Evolutionary conservation across 1,284 basidiomycete species (phyloP).

Genomic region (Cutaneotrichosporon dermatis): DNA sequence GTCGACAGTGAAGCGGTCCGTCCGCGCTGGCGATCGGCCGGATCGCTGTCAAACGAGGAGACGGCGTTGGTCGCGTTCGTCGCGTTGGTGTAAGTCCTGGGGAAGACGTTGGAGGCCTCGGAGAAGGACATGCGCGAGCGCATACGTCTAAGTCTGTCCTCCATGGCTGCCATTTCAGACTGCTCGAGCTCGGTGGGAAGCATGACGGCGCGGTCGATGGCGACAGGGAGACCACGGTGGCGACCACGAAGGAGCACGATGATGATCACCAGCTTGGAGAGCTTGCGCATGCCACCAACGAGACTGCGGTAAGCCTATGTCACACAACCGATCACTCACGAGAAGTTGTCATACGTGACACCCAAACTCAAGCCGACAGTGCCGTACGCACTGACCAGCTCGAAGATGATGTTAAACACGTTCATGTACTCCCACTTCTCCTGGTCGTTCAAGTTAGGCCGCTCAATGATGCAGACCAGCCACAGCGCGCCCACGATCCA

Average conservation of each 20-base stretch:
- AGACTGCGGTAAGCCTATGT: conserved; percentile 9
- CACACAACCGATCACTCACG: conserved; percentile 9
- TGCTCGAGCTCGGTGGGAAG: conserved; percentile 44
- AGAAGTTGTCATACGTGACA: conserved; percentile 55
- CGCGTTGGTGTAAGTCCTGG: conserved; percentile 9
- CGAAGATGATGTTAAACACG: conserved; percentile 62
- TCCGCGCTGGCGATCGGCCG: background rate
- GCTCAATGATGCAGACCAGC: conserved; percentile 81
- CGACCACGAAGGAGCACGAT: conserved; percentile 43
- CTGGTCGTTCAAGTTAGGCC: conserved; percentile 57
- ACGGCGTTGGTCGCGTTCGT: background rate
- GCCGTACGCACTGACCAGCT: conserved; percentile 77
- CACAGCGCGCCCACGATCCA: conserved; percentile 75
- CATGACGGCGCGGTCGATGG: conserved; percentile 50
- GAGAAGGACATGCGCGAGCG: conserved; percentile 8
- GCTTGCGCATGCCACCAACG: conserved; percentile 33
- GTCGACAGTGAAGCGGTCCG: background rate
- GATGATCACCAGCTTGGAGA: conserved; percentile 42
- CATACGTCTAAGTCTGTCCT: conserved; percentile 26
- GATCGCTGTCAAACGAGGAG: background rate
- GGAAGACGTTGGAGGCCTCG: conserved; percentile 4
- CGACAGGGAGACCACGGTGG: conserved; percentile 42
- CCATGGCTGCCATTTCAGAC: conserved; percentile 38
- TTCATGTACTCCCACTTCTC: conserved; percentile 64
- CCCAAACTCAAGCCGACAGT: conserved; percentile 82